Conservation (phyloP, 352 stramenopile genomes). For the Globisporangium perplexum region DNA sequence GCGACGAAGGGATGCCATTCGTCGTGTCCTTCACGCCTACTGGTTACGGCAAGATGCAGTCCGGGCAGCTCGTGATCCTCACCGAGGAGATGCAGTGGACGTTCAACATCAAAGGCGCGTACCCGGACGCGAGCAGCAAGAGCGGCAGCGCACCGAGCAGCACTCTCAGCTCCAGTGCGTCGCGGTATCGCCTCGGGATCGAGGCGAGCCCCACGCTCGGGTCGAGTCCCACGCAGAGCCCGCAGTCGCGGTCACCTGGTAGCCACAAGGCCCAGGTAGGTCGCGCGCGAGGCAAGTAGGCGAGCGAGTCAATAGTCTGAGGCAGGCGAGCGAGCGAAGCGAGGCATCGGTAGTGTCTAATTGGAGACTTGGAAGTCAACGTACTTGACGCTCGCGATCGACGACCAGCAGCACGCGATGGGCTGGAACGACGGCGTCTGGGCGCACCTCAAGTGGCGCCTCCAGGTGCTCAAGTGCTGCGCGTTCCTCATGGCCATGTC, state of each 20-base stretch:
- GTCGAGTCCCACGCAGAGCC: not conserved
- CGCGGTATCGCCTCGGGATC: constrained; percentile 30
- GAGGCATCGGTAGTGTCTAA: too few relatives aligned
- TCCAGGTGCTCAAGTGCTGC: constrained; percentile 8
- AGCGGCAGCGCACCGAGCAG: constrained; percentile 23
- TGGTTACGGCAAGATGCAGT: constrained; percentile 90
- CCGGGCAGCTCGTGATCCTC: constrained; percentile 76
- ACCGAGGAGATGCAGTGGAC: constrained; percentile 93
- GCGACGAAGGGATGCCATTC: constrained; percentile 65
- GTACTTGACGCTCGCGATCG: too few relatives aligned
- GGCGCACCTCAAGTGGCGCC: constrained; percentile 5
- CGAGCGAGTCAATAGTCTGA: not conserved
- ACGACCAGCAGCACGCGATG: too few relatives aligned
- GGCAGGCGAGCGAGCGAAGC: too few relatives aligned
- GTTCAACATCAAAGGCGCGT: constrained; percentile 88
- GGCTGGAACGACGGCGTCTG: not conserved
- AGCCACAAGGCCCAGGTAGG: not conserved
- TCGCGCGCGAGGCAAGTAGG: not conserved
- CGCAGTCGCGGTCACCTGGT: not conserved
- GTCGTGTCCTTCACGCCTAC: constrained; percentile 88
- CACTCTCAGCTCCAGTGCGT: constrained; percentile 46
- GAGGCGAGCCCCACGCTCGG: not conserved
- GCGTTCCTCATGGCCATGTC: constrained; percentile 12
- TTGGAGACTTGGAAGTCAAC: too few relatives aligned
- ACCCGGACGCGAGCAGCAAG: constrained; percentile 57